These are phyloP conservation scores for Penicillium argentinense DNA, from an alignment of 495 filamentous ascomycete species.

Conservation along the genomic window DNA sequence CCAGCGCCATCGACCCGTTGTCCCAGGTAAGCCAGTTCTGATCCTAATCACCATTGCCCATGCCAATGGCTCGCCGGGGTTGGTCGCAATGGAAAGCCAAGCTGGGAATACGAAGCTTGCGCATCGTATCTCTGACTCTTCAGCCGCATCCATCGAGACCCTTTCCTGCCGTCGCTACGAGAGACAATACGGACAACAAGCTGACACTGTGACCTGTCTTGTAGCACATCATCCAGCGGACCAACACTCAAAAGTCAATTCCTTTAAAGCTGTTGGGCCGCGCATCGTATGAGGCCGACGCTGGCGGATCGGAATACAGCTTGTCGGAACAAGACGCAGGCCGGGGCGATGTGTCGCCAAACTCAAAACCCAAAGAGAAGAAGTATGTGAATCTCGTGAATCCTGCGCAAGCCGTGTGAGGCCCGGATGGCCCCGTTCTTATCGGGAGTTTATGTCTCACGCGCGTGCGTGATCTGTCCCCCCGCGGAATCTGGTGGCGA, in stretches of 20 bases:
- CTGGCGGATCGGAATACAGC: constrained; percentile 49
- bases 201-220: neutral
- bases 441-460: too few relatives aligned
- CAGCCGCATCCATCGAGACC: neutral
- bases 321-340: constrained; percentile 34
- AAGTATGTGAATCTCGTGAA: constrained; percentile 55
- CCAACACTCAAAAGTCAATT: constrained; percentile 71
- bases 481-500: too few relatives aligned
- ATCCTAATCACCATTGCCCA: neutral
- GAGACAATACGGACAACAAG: neutral
- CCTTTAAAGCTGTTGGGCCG: constrained; percentile 63
- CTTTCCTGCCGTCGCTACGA: too few relatives aligned
- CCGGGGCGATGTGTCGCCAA: constrained; percentile 43
- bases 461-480: too few relatives aligned
- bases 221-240: constrained; percentile 79
- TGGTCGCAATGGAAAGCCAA: constrained; percentile 13
- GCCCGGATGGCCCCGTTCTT: too few relatives aligned
- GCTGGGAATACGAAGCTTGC: constrained; percentile 11
- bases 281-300: constrained; percentile 52
- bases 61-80: neutral
- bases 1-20: constrained; percentile 55
- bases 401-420: too few relatives aligned
- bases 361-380: constrained; percentile 60
- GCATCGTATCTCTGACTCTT: neutral
- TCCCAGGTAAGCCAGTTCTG: constrained; percentile 47